Percentiles rank a stretch among this genome's conserved stretches.
Evolutionary conservation across 1,139 yeast species (phyloP).

Genomic region (Hansenula anomala): DNA sequence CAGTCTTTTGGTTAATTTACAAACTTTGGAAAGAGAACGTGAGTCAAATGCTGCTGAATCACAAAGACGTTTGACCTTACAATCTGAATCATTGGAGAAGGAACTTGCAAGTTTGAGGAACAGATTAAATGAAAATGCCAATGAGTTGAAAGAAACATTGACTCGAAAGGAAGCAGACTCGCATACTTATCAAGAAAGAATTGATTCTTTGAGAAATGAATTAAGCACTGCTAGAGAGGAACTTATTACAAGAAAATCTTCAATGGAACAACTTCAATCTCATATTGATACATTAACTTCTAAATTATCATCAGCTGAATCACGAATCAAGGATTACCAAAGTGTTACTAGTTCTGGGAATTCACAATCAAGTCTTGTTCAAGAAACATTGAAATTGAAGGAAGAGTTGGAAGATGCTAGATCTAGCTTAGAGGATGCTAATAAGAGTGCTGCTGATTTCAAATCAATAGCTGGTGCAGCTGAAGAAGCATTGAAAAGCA

Average conservation of each 20-base stretch:
- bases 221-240: conserved; percentile 37
- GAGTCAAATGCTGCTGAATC: conserved; percentile 49
- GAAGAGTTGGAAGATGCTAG: conserved; percentile 37
- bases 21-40: conserved; percentile 58
- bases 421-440: conserved; percentile 42
- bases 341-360: conserved; percentile 17
- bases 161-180: conserved; percentile 53
- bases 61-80: conserved; percentile 43
- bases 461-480: conserved; percentile 44
- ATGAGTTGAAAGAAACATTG: conserved; percentile 40
- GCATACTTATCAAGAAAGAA: conserved; percentile 60
- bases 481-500: conserved; percentile 40
- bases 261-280: conserved; percentile 29
- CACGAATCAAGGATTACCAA: conserved; percentile 26
- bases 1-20: conserved; percentile 57
- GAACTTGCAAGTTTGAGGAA: conserved; percentile 40
- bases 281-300: conserved; percentile 29
- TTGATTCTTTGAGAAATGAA: conserved; percentile 53
- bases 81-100: conserved; percentile 47
- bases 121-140: conserved; percentile 47
- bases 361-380: conserved; percentile 21
- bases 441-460: conserved; percentile 44
- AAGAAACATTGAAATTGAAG: conserved; percentile 25
- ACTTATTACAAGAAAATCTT: conserved; percentile 36
- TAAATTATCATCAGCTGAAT: conserved; percentile 32